Conservation (phyloP, 257 asterid genomes). For the Craterostigma plantagineum region DNA sequence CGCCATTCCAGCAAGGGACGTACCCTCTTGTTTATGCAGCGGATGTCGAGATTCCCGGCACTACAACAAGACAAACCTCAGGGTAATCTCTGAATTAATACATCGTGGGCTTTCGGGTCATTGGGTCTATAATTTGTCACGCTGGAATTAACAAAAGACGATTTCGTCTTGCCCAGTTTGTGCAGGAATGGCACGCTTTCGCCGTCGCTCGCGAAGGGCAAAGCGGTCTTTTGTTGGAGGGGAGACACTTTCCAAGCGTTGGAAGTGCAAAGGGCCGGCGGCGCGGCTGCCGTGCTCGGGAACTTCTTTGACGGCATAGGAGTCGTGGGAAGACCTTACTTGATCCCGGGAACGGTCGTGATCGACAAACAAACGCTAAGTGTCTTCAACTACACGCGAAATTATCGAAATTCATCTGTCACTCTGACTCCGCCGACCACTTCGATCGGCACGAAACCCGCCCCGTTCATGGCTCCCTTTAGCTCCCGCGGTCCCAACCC, state of each 20-base stretch:
- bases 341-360: constrained; percentile 13
- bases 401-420: constrained; percentile 15
- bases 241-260: constrained; percentile 7
- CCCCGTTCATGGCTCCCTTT: constrained; percentile 46
- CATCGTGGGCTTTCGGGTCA: too few species aligned
- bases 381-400: constrained; percentile 20
- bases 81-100: constrained; percentile 8
- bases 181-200: constrained; percentile 29
- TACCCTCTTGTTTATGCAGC: constrained; percentile 59
- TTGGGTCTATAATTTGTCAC: too few species aligned
- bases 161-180: constrained; percentile 9
- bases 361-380: constrained; percentile 12
- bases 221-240: constrained; percentile 21
- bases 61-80: constrained; percentile 30
- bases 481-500: constrained; percentile 41
- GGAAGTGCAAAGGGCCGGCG: constrained; percentile 37
- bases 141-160: too few species aligned
- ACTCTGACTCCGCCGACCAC: constrained; percentile 20
- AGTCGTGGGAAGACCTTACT: constrained; percentile 9
- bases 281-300: constrained; percentile 26
- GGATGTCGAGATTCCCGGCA: constrained; percentile 26
- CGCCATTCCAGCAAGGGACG: constrained; percentile 35
- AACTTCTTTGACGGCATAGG: constrained; percentile 7
- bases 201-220: constrained; percentile 18
- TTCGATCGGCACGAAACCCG: constrained; percentile 20